phyloP scores from a whole-genome alignment of 768 basidiomycete species.

The Mycena floridula region DNA sequence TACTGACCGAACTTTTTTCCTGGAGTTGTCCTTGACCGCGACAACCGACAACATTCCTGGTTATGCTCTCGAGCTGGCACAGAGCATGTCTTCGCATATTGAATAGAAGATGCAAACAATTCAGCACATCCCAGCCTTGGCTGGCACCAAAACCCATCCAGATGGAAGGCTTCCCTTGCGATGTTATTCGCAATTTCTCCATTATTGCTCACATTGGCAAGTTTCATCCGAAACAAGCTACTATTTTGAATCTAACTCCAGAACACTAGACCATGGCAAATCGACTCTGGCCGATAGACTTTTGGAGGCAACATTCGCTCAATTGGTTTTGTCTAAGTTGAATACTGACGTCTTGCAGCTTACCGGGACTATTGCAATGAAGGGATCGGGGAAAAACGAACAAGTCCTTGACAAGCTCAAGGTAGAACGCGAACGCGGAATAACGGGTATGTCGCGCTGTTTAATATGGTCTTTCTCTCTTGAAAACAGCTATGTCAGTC shows the following conservation, averaged over 20 bases:
- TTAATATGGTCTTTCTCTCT: conserved; percentile 1
- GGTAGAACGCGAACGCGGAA: conserved; percentile 94
- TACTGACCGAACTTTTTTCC: too few species aligned
- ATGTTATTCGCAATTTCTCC: conserved; percentile 82
- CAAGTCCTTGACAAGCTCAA: conserved; percentile 93
- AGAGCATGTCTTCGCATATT: too few species aligned
- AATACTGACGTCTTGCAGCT: conserved; percentile 42
- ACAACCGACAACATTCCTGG: too few species aligned
- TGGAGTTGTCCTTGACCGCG: too few species aligned
- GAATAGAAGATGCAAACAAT: too few species aligned
- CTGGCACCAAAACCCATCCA: too few species aligned
- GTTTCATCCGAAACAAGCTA: conserved; percentile 7
- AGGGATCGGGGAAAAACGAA: conserved; percentile 60
- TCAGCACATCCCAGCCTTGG: too few species aligned
- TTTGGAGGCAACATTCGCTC: conserved; percentile 55
- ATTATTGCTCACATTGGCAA: conserved; percentile 94
- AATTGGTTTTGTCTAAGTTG: neutral
- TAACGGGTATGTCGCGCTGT: conserved; percentile 59
- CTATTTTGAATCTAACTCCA: conserved; percentile 3
- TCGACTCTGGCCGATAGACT: conserved; percentile 87
- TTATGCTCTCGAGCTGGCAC: too few species aligned
- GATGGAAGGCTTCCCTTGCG: conserved; percentile 62
- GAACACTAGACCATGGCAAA: conserved; percentile 82
- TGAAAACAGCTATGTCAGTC: conserved; percentile 43
- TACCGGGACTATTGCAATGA: conserved; percentile 79